phyloP scores from a whole-genome alignment of 139 green algal species.

The Tetradesmus lagerheimii region DNA sequence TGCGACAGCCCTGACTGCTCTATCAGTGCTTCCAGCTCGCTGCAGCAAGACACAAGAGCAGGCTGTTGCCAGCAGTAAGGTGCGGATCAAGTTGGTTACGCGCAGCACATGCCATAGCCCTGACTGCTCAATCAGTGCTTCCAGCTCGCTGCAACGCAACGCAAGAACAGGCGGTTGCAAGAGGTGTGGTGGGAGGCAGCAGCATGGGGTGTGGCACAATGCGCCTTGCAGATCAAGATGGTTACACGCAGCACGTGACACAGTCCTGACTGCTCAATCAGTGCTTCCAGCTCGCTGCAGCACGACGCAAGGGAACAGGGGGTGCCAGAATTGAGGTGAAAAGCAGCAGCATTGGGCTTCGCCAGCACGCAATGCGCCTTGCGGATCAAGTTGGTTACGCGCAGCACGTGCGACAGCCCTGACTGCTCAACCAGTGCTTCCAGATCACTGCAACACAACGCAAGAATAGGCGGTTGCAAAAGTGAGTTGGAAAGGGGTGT shows the following conservation, averaged over 20 bases:
- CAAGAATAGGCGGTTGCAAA: neutral
- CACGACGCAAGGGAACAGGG: neutral
- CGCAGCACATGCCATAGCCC: neutral
- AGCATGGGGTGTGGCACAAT: neutral
- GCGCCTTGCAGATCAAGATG: neutral
- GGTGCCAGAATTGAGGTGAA: too few species aligned
- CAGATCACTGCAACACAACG: neutral
- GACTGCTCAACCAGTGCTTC: neutral
- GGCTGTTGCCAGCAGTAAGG: too few species aligned
- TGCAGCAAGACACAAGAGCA: neutral
- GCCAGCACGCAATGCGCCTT: slow-evolving; percentile 30
- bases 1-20: neutral
- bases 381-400: slow-evolving; percentile 8
- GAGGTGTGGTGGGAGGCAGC: too few species aligned
- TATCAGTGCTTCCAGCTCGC: neutral
- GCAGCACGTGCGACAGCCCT: slow-evolving; percentile 13
- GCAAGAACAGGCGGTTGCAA: neutral
- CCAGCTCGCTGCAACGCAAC: neutral
- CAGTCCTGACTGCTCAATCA: neutral
- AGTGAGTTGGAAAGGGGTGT: too few species aligned
- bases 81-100: neutral
- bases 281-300: neutral
- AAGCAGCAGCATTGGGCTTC: too few species aligned
- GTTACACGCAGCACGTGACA: neutral
- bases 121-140: neutral